Base-by-base conservation (phyloP, 1,284 basidiomycete genomes). In the Cryptococcus neoformans region DNA sequence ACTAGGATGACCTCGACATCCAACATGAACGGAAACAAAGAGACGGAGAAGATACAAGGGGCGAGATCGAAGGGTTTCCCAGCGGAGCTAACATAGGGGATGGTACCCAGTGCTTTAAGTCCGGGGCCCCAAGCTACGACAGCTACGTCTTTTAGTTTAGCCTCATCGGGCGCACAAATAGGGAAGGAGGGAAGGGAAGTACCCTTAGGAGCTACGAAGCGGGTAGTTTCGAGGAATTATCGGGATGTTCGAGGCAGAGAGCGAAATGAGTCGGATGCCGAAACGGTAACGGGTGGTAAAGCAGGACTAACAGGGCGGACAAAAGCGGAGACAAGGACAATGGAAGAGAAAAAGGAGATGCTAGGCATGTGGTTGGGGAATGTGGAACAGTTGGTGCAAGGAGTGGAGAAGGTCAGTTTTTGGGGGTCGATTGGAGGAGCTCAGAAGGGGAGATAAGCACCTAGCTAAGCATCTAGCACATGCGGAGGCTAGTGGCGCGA, bases 371-470 rank as follows among this genome's bases (percentile, higher is more conserved):
- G 91, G 84, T 73, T 93, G 49, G 90, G 89, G 1, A 93, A 93
- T 69, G 90, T 93, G 6, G 90, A 92, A 70, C 86, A 88, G 49
- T 81, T 92, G 8, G 88, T 93, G 4, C 88, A 90, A 64, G 87
- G 89, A 1, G 88, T 92, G 17, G 81, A 87, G 61, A 87, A 85
- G 75, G 88, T 87, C 0, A 89, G 89, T 0, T 85, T 92, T 55
- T 92, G 88, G 88, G 89, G 89, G 2, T 64, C 66, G 6, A 41
- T 64, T n/a, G 62, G 64, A n/a, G 56, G 58, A 14, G 49, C 28
- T 28, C 28, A 28, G 3, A 28, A 28, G 28, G 28, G 28, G 28
- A 28, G 28, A 28, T 28, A 28, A 28, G 28, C 28, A 28, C 28
- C 28, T 28, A 28, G n/a, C 28, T 28, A 28, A 49, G 35, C 8